phyloP scores from a whole-genome alignment of 2,329 filamentous ascomycete species.

The Neopestalotiopsis clavispora region DNA sequence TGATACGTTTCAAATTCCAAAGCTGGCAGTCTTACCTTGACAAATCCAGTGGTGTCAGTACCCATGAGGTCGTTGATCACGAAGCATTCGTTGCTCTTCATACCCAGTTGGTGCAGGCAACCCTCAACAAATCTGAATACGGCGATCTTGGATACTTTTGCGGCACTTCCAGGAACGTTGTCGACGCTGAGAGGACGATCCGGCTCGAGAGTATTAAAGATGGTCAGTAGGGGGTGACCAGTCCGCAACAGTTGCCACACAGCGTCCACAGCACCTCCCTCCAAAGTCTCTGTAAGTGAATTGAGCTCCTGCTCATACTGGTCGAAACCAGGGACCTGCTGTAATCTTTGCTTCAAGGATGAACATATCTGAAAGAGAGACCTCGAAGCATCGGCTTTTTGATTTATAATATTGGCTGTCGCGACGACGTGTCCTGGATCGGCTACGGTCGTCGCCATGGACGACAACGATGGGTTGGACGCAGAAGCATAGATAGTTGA shows the following conservation, averaged over 20 bases:
- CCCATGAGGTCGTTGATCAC: constrained; percentile 90
- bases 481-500: constrained; percentile 54
- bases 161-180: constrained; percentile 61
- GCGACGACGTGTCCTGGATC: constrained; percentile 67
- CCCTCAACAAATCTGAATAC: constrained; percentile 93
- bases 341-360: constrained; percentile 78
- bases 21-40: constrained; percentile 67
- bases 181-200: constrained; percentile 71
- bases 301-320: constrained; percentile 74
- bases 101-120: constrained; percentile 80
- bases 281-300: constrained; percentile 62
- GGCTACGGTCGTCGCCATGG: constrained; percentile 31
- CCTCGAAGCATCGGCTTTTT: constrained; percentile 86
- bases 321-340: constrained; percentile 84
- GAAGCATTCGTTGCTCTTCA: constrained; percentile 84
- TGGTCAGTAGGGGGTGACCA: constrained; percentile 82
- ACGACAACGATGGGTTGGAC: constrained; percentile 21
- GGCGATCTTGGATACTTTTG: constrained; percentile 83
- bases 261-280: constrained; percentile 83
- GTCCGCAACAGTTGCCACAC: constrained; percentile 87
- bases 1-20: neutral
- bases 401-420: constrained; percentile 95
- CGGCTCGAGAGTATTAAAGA: constrained; percentile 87
- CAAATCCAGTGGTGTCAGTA: constrained; percentile 94
- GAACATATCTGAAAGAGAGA: constrained; percentile 97